Evolutionary conservation across 345 rosid genomes (phyloP).

Genomic region (Camelina laxa): DNA sequence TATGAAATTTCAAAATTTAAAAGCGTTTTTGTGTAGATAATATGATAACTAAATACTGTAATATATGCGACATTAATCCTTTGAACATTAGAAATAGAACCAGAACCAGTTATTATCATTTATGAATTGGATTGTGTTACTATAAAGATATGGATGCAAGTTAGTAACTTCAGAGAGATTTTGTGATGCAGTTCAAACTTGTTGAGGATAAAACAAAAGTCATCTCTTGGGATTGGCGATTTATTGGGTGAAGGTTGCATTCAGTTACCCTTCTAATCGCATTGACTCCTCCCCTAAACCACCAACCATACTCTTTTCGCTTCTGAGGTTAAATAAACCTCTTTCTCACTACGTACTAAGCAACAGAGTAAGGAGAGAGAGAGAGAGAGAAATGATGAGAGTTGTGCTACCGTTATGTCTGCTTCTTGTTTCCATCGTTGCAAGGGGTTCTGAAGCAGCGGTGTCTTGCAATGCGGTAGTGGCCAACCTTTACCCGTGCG

Average conservation of each 20-base stretch:
- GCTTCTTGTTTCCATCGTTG: not conserved
- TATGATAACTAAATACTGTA: conserved; percentile 8
- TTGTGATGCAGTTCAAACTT: too few relatives aligned
- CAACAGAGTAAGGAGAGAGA: not conserved
- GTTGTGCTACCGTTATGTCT: conserved; percentile 13
- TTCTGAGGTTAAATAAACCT: conserved; percentile 12
- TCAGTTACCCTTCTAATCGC: too few relatives aligned
- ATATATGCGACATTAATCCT: conserved; percentile 17
- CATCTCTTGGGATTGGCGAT: conserved; percentile 13
- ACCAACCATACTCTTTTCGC: not conserved
- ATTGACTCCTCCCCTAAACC: conserved; percentile 19
- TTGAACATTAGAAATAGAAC: conserved; percentile 3
- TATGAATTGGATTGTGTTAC: conserved; percentile 8
- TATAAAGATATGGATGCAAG: too few relatives aligned
- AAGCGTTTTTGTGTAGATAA: conserved; percentile 24
- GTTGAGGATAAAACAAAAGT: not conserved
- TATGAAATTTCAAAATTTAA: too few relatives aligned
- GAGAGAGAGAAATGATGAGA: conserved; percentile 23
- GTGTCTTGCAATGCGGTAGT: conserved; percentile 27
- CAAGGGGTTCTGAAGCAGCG: conserved; percentile 17
- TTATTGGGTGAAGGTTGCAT: conserved; percentile 28
- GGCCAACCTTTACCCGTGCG: conserved; percentile 24
- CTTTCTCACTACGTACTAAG: not conserved
- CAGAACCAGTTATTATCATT: not conserved
- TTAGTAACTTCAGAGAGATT: too few relatives aligned